These are phyloP conservation scores for Otatea glauca DNA, from an alignment of 176 grass and related monocot genomes.

Conservation along the genomic window DNA sequence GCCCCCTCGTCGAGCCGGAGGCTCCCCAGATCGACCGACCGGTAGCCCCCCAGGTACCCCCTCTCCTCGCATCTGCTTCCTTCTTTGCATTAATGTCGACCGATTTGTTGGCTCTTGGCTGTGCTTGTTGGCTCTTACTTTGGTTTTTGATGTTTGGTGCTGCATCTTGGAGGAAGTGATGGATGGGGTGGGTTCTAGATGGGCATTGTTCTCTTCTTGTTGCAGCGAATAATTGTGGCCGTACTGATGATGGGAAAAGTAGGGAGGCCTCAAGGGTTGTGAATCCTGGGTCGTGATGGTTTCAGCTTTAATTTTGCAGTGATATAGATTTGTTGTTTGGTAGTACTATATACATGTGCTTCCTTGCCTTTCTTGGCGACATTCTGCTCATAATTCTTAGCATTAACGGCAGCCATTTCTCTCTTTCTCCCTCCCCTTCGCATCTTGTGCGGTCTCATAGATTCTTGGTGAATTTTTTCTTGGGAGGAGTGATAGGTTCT, in stretches of 20 bases:
- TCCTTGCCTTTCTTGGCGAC: constrained; percentile 1
- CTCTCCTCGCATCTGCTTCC: not conserved
- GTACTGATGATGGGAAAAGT: constrained; percentile 12
- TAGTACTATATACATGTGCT: not conserved
- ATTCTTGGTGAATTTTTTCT: not conserved
- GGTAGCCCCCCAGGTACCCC: constrained; percentile 33
- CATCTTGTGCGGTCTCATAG: not conserved
- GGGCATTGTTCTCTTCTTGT: not conserved
- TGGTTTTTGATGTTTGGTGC: not conserved
- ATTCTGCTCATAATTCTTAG: constrained; percentile 20
- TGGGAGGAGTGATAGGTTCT: not conserved
- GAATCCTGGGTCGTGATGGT: constrained; percentile 14
- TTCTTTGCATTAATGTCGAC: not conserved
- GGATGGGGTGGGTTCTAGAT: constrained; percentile 16
- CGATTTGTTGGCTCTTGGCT: not conserved
- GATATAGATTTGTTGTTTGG: not conserved
- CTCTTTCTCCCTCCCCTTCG: too few relatives aligned
- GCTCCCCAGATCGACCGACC: constrained; percentile 30
- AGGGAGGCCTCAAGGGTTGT: not conserved
- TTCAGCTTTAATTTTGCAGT: not conserved
- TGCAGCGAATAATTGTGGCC: not conserved
- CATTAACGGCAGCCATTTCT: not conserved
- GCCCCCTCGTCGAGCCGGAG: not conserved
- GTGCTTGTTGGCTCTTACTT: not conserved
- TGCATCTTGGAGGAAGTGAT: not conserved